Evolutionary conservation across 345 rosid species (phyloP), one percentile per base, ranked within the genome.

Genomic region (Euphorbia peplus): DNA sequence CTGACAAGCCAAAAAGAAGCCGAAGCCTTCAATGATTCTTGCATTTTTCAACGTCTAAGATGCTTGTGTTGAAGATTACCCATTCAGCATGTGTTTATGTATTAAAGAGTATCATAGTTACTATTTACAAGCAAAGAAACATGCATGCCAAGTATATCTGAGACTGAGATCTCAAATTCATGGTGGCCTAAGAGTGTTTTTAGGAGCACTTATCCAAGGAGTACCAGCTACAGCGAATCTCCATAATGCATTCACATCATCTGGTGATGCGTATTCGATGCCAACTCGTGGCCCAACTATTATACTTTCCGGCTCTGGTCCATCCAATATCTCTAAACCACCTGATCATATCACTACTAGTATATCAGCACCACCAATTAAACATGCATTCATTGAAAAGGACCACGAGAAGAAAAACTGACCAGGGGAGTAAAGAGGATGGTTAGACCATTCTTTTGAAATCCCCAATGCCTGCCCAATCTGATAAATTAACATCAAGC

Each of bases 391-490:
- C 48, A 76, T 7, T 35, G 26, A 47, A 3, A 21, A 0, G 2
- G 21, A 42, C 25, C 9, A 13, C 15, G 4, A 32, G 37, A 32
- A 58, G 60, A 55, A 61, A 46, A 56, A 71, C 83, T 77, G 70
- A 95, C 99, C 99, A 42, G 96, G 89, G 60, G 81, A 69, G 58
- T 76, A 90, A 53, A 95, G 89, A 51, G 96, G 81, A 80, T 91
- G 99, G 73, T 81, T 82, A 61, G 95, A 93, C 99, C 97, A 91
- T 46, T 91, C 90, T 57, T 84, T 86, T 24, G 93, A 86, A 65
- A 93, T 79, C 73, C 97, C 99, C 63, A 93, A 78, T 60, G 99
- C 99, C 82, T 93, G 99, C 42, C 99, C 93, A 63, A 95, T 86
- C 99, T 95, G 48, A 48, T 50, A 50, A 3, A 47, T 19, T 5